Evolutionary conservation across 441 rosid species (phyloP).

Genomic region (Hura crepitans): DNA sequence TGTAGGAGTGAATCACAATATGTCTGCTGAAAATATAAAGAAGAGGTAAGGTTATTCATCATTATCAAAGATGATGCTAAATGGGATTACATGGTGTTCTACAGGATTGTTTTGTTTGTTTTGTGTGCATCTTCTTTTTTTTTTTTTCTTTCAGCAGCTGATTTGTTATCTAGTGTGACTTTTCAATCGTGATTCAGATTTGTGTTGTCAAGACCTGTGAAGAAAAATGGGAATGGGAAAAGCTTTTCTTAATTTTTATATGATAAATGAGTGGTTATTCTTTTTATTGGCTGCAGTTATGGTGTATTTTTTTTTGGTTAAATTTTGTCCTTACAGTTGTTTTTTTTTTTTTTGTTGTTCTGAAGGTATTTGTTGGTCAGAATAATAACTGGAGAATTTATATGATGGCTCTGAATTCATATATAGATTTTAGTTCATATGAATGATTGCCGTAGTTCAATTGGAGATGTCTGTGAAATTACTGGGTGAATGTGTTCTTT

Average conservation of each 20-base stretch:
- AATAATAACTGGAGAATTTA: conserved; percentile 8
- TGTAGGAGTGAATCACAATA: conserved; percentile 69
- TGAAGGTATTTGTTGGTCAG: not conserved
- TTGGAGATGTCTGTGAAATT: not conserved
- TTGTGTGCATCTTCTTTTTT: not conserved
- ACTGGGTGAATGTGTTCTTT: not conserved
- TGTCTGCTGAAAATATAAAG: conserved; percentile 72
- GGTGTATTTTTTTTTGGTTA: not conserved
- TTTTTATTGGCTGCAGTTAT: too few relatives aligned
- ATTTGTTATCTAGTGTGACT: not conserved
- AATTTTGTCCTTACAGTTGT: not conserved
- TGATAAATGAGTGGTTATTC: not conserved
- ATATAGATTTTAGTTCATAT: not conserved
- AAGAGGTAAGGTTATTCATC: conserved; percentile 49
- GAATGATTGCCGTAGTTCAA: not conserved
- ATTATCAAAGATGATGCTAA: not conserved
- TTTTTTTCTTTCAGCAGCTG: not conserved
- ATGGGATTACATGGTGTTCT: not conserved
- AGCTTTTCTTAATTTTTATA: not conserved
- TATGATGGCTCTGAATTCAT: not conserved
- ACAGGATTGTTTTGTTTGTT: not conserved
- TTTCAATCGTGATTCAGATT: not conserved
- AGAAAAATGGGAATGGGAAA: not conserved
- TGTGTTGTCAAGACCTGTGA: not conserved
- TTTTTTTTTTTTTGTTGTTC: too few relatives aligned